Base-by-base conservation (phyloP, 768 basidiomycete species). In the Mycena metata region DNA sequence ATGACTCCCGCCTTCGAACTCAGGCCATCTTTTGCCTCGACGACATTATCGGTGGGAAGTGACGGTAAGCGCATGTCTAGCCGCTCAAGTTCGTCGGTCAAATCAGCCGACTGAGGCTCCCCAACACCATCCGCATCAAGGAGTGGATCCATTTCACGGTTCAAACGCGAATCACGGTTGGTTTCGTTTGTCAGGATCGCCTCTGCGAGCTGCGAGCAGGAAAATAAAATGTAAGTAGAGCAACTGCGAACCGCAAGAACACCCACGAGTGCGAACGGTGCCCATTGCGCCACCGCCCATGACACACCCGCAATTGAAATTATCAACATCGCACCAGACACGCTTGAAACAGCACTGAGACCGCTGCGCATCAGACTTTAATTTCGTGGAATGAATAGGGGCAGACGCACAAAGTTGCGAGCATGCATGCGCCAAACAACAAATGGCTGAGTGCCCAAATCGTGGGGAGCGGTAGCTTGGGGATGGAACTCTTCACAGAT, bases 271-370 rank as follows among this genome's bases (percentile, higher is more conserved):
- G 95, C 89, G 79, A 95, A 97, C 2, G 96, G 96, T 1, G 91
- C 95, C 97, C 96, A 98, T 78, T 92, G 91, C 0, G 91, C 87
- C 56, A 98, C 85, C 3, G 95, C 95, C 94, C 93, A 97, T 19
- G 93, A 91, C 73, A 97, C 91, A 0, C 97, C 97, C 3, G 91
- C 91, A 12, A 94, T 70, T 11, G 91, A 86, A 55, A 98, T 88
- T 62, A 98, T 83, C 15, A 90, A 67, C 1, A 91, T 95, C 13
- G 95, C 91, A 0, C 91, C 90, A 17, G 75, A 75, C 0, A 96
- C 91, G 16, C 84, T 89, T 4, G 87, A 84, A 1, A 89, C 91
- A 71, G 96, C 86, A 70, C 94, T 97, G 74, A 24, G 58, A 69
- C 60, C 46, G 4, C 16, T 50, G 10, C 24, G 11, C 13, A 36